Evolutionary conservation across 1,284 basidiomycete genomes (phyloP), one percentile per base, ranked within the genome.

Genomic region (Austroboletus novae-zelandiae): DNA sequence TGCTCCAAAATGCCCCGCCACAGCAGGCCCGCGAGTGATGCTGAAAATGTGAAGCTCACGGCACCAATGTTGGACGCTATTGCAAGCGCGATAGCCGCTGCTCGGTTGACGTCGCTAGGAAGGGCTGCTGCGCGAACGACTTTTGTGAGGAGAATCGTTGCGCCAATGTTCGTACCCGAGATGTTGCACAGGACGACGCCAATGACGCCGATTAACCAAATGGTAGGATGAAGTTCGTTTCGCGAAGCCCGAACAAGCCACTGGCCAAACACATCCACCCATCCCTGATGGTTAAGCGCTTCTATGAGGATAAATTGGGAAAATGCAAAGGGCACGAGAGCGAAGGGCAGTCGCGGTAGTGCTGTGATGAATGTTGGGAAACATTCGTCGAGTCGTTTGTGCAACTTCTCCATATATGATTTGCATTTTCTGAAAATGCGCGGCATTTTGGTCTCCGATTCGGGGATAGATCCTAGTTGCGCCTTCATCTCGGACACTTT

Each of bases 231-330:
- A 47, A 81, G 75, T 41, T 78, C 61, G 7, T 75, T 61, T 2
- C 58, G 58, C 13, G 71, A 77, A 23, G 73, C 84, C 47, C 62
- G 72, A 29, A 74, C 65, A n/a, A 84, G 71, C 86, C 94, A 96
- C 6, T 63, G 61, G 0, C 86, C 86, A 66, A 97, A 95, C 17
- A 97, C 78, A 25, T 83, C 76, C 25, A 98, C 92, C 92, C 96
- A 98, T n/a, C 94, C 94, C 47, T 89, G 84, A 51, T 86, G 78
- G 5, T 84, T 79, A 9, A 98, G 77, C 0, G 81, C 89, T 64
- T 96, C 89, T 48, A 97, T 93, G 43, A 98, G 82, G 60, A 98
- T 93, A 72, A 98, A 98, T 74, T 97, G 94, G 6, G 89, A 86
- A 66, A 98, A 94, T 0, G 94, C 91, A 63, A 98, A 98, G 0